Evolutionary conservation across 768 basidiomycete species (phyloP).

Genomic region (Amanita rubescens): DNA sequence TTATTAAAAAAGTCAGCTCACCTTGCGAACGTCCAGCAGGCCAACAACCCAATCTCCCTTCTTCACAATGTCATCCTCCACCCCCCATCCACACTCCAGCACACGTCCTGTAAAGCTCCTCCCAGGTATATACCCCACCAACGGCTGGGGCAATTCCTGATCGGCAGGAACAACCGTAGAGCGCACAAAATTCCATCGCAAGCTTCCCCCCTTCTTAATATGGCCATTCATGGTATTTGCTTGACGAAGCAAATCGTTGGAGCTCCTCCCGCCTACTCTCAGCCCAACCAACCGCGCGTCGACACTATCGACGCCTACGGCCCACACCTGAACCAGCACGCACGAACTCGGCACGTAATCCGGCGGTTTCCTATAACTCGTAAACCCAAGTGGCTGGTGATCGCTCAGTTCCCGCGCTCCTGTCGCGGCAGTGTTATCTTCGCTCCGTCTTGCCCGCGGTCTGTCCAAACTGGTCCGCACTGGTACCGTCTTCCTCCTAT

Average conservation of each 20-base stretch:
- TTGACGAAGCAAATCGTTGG: neutral
- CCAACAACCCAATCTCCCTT: slow-evolving; percentile 89
- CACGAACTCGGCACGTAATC: slow-evolving; percentile 58
- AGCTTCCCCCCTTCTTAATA: slow-evolving; percentile 12
- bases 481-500: slow-evolving; percentile 13
- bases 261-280: slow-evolving; percentile 21
- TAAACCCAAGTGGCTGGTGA: slow-evolving; percentile 48
- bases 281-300: slow-evolving; percentile 64
- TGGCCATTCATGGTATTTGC: slow-evolving; percentile 2
- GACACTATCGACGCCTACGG: slow-evolving; percentile 73
- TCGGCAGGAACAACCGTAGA: neutral
- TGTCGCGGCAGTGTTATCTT: slow-evolving; percentile 9
- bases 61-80: slow-evolving; percentile 53
- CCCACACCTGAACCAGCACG: slow-evolving; percentile 84
- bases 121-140: slow-evolving; percentile 80
- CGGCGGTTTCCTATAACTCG: slow-evolving; percentile 67
- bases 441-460: slow-evolving; percentile 12
- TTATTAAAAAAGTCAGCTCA: slow-evolving; percentile 25
- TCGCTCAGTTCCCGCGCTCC: slow-evolving; percentile 14
- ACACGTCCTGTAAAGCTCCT: slow-evolving; percentile 82
- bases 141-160: slow-evolving; percentile 14
- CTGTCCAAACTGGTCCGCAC: slow-evolving; percentile 8
- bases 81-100: slow-evolving; percentile 78
- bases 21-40: slow-evolving; percentile 73
- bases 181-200: slow-evolving; percentile 8